Evolutionary conservation across 257 asterid genomes (phyloP).

Genomic region (Anisodus tanguticus): DNA sequence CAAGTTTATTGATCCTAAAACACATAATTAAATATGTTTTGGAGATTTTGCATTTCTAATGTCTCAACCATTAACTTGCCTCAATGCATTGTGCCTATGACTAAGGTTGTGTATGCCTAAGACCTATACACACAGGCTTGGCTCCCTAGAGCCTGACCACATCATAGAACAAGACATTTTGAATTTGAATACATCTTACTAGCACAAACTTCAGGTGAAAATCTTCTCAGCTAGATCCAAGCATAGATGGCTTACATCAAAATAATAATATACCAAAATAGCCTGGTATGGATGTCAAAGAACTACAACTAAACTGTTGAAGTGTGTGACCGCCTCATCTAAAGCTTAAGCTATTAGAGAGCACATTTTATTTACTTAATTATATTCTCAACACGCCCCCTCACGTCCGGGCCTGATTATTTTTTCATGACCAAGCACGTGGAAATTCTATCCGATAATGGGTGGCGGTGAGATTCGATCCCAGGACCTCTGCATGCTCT

Average conservation of each 20-base stretch:
- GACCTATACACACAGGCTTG: background rate
- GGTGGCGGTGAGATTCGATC: too few relatives aligned
- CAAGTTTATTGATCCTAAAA: background rate
- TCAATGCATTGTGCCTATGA: background rate
- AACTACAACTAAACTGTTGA: background rate
- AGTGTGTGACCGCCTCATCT: too few relatives aligned
- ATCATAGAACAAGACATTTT: background rate
- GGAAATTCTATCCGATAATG: too few relatives aligned
- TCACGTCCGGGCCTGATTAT: too few relatives aligned
- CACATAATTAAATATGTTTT: background rate
- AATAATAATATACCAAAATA: background rate
- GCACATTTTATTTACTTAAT: too few relatives aligned
- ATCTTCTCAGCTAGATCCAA: background rate
- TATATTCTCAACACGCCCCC: too few relatives aligned
- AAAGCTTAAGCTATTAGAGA: too few relatives aligned
- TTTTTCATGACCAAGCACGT: too few relatives aligned
- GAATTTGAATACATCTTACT: background rate
- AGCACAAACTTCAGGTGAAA: constrained; percentile 21
- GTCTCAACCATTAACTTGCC: constrained; percentile 16
- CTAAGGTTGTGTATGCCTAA: constrained; percentile 11
- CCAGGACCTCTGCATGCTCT: too few relatives aligned
- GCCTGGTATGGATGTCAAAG: constrained; percentile 8
- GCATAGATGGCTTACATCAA: background rate
- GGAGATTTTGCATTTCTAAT: background rate
- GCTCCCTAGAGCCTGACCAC: constrained; percentile 24